Evolutionary conservation across 768 basidiomycete species (phyloP), one percentile per base, ranked within the genome.

Genomic region (Macrolepiota fuliginosa): DNA sequence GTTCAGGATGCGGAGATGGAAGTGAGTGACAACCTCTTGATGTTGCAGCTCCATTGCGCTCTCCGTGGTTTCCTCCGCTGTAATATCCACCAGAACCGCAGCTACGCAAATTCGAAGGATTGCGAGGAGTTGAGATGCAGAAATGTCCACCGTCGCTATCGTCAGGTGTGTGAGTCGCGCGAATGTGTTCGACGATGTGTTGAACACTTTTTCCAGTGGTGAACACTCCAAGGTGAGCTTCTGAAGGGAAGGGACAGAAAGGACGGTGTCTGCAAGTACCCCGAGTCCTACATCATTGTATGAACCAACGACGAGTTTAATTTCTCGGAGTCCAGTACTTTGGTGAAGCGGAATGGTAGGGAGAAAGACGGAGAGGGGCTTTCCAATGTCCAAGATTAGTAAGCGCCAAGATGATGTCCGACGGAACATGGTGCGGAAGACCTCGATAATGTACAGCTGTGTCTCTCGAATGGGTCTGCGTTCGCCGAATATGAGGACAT

Each of bases 121-220:
- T 15, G 27, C 24, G 19, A 56, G 27, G 24, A 56, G 29, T 40
- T 32, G 42, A 13, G 40, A 56, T 3, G 55, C 42, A 17, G 55
- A 56, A 29, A 56, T 19, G 17, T 32, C 17, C 17, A 32, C 42
- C 29, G 45, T 46, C 27, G 40, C 40, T 56, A 56, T 56, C 24
- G 40, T 56, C 22, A 56, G 55, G 5, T 56, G 42, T 13, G 55
- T 56, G 19, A 56, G 55, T 27, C 29, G 55, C 11, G 55, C 13
- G 29, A 56, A 32, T 3, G 13, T 19, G 13, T 19, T 17, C 27
- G 39, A 56, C 25, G 6, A n/a, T 29, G 55, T 25, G 42, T 56
- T 46, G 55, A 47, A 29, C 7, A 56, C 40, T n/a, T 47, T 46
- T 11, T 46, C 3, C 17, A 56, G 40, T 27, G 25, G 29, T 12